These are phyloP conservation scores for Zygoascus ofunaensis DNA, from an alignment of 805 yeast species.

Conservation along the genomic window DNA sequence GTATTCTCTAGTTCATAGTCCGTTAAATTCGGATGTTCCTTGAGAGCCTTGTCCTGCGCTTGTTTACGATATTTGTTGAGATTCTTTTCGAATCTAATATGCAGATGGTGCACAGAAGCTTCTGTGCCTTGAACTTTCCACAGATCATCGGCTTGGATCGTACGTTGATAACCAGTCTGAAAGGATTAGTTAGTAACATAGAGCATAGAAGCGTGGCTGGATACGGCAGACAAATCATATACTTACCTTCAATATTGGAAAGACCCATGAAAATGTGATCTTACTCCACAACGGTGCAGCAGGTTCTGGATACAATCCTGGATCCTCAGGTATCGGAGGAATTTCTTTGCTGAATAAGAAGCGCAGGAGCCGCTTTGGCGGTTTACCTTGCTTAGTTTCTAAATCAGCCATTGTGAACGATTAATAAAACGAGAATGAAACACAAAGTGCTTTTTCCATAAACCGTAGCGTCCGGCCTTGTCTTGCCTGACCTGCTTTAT, in stretches of 20 bases:
- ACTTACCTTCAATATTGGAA: conserved; percentile 19
- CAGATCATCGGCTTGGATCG: conserved; percentile 50
- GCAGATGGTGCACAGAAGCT: conserved; percentile 28
- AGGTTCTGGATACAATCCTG: conserved; percentile 17
- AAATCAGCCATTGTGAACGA: background rate
- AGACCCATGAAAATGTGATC: conserved; percentile 18
- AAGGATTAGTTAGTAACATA: background rate
- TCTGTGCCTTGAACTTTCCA: conserved; percentile 35
- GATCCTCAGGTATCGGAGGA: conserved; percentile 20
- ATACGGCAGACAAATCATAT: background rate
- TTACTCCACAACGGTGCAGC: conserved; percentile 9
- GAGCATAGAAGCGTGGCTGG: background rate
- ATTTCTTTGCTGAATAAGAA: conserved; percentile 16
- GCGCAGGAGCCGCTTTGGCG: conserved; percentile 12
- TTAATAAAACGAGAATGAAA: background rate
- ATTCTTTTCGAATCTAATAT: conserved; percentile 27
- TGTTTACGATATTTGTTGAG: conserved; percentile 24
- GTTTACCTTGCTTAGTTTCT: background rate
- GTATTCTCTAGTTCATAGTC: conserved; percentile 26
- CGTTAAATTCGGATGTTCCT: conserved; percentile 31
- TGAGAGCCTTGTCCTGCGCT: conserved; percentile 23
- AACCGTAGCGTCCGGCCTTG: too few species aligned
- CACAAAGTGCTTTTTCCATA: background rate
- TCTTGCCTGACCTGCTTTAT: too few species aligned
- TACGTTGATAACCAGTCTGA: conserved; percentile 50